Base-by-base conservation (phyloP, 768 basidiomycete species). In the Podaxis carcinomalis region DNA sequence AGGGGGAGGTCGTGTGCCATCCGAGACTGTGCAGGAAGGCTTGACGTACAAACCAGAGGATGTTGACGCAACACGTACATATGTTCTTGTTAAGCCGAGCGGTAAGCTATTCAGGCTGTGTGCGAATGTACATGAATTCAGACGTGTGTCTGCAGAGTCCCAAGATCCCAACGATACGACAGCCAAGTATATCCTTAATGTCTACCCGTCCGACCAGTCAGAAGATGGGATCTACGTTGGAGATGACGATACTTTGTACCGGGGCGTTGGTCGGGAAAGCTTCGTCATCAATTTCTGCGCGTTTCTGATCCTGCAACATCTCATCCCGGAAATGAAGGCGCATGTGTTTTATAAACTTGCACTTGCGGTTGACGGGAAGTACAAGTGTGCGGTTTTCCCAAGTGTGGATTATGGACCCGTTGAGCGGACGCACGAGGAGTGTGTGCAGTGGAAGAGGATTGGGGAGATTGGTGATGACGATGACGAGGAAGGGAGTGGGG, bases 381-480 rank as follows among this genome's bases (percentile, higher is more conserved):
- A 14, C 39, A 9, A 7, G 2, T 51, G 50, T 7, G 50, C 16
- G n/a, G 13, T 37, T 10, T 50, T 37, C 37, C 25, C 46, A 37
- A 28, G 21, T 5, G 19, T 57, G 13, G 46, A 57, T 39, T 56
- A 56, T 35, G 55, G 55, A 5, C 55, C 55, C n/a, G 46, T 57
- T 4, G 28, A 19, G 13, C 46, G 55, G 40, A 56, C 42, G 5
- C 40, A 44, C 14, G 27, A 44, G 27, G 27, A 52, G 32, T 16
- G 40, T 40, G 51, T 59, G n/a, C 13, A 28, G 50, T 36, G 39
- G 52, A 37, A 14, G 21, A 21, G 7, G 16, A 52, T 51, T n/a
- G 58, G 36, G 32, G 50, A 51, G 14, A 59, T 52, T 28, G 14
- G 39, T 9, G 40, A 51, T 16, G 37, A 59, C 10, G 35, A 42